phyloP scores from a whole-genome alignment of 352 stramenopile species.

The Paralagenidium karlingii region DNA sequence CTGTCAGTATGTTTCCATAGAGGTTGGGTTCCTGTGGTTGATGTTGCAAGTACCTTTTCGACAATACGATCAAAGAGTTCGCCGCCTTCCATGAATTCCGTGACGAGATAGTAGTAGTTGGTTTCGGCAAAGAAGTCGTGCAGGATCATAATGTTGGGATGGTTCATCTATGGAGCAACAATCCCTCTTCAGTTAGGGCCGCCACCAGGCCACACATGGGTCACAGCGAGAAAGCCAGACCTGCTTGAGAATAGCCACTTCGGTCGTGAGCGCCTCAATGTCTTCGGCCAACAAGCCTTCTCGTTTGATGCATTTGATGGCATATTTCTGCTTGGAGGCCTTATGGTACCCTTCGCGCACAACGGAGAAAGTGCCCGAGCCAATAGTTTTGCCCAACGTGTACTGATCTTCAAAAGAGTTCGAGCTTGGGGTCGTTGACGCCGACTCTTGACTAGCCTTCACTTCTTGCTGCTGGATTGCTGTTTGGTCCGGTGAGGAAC shows the following conservation, averaged over 20 bases:
- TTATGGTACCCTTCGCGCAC: slow-evolving; percentile 80
- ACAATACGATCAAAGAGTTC: slow-evolving; percentile 82
- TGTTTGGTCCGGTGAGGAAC: too few species aligned
- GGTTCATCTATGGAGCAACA: slow-evolving; percentile 53
- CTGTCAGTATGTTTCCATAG: not conserved
- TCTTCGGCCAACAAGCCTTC: slow-evolving; percentile 75
- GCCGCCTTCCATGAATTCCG: slow-evolving; percentile 93
- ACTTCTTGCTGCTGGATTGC: slow-evolving; percentile 19
- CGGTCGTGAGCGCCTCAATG: slow-evolving; percentile 76
- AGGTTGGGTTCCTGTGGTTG: not conserved
- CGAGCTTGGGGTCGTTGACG: slow-evolving; percentile 19
- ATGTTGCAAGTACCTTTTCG: slow-evolving; percentile 38
- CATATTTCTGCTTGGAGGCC: slow-evolving; percentile 69
- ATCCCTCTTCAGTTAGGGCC: not conserved
- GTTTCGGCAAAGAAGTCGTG: slow-evolving; percentile 90
- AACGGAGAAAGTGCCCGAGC: slow-evolving; percentile 84
- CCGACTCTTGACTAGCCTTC: slow-evolving; percentile 4
- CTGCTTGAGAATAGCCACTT: slow-evolving; percentile 79
- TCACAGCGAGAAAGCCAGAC: slow-evolving; percentile 11
- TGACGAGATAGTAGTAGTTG: slow-evolving; percentile 96
- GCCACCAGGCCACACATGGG: not conserved
- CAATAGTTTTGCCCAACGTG: slow-evolving; percentile 76
- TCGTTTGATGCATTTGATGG: slow-evolving; percentile 89
- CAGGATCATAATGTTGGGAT: slow-evolving; percentile 88
- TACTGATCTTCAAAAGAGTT: slow-evolving; percentile 81